Evolutionary conservation across 208 protist genomes (phyloP).

Genomic region (Trypanosoma mega): DNA sequence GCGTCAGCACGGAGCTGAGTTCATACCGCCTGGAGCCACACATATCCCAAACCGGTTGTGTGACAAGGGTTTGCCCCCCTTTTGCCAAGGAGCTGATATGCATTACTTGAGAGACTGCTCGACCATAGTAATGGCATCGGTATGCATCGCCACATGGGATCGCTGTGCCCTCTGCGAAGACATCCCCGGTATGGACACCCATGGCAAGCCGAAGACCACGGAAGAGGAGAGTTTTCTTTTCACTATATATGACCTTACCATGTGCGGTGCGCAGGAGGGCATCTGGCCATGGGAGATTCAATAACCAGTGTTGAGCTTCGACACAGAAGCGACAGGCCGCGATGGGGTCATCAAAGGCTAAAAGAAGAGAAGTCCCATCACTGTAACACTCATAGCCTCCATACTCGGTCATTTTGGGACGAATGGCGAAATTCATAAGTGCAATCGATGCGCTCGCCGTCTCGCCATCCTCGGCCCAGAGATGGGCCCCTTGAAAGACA

Average conservation of each 20-base stretch:
- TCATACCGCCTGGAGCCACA: constrained; percentile 54
- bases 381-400: constrained; percentile 85
- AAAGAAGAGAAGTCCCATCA: constrained; percentile 75
- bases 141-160: constrained; percentile 49
- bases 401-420: constrained; percentile 82
- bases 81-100: constrained; percentile 62
- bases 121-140: constrained; percentile 82
- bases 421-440: constrained; percentile 63
- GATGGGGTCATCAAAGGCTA: constrained; percentile 70
- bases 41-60: constrained; percentile 63
- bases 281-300: constrained; percentile 72
- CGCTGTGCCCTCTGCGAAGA: constrained; percentile 63
- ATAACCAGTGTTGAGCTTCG: constrained; percentile 77
- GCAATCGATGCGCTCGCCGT: constrained; percentile 53
- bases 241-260: constrained; percentile 25
- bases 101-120: constrained; percentile 77
- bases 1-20: constrained; percentile 49
- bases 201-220: constrained; percentile 72
- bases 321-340: constrained; percentile 80
- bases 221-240: constrained; percentile 36
- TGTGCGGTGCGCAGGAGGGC: constrained; percentile 45
- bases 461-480: constrained; percentile 69
- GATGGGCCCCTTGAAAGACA: constrained; percentile 41
- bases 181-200: constrained; percentile 75
- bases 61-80: constrained; percentile 80